These are phyloP conservation scores for Arthrinium phaeospermum DNA, from an alignment of 2,329 filamentous ascomycete species.

Conservation along the genomic window DNA sequence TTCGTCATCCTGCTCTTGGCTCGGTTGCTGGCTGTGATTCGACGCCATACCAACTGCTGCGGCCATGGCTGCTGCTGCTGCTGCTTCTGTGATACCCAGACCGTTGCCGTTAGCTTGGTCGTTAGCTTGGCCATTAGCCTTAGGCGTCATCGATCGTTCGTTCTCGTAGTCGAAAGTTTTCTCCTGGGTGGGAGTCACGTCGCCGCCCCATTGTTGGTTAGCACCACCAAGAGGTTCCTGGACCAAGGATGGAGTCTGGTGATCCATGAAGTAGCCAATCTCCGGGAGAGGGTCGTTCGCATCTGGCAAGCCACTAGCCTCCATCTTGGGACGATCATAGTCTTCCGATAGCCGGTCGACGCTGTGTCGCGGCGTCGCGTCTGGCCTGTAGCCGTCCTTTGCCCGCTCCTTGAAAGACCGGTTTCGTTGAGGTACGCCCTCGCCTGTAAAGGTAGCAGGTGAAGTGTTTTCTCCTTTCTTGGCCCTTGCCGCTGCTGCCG, in stretches of 20 bases:
- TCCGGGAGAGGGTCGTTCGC: conserved; percentile 76
- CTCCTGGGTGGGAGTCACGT: conserved; percentile 42
- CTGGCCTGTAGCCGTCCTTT: conserved; percentile 59
- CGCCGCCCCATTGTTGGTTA: conserved; percentile 40
- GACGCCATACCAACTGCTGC: conserved; percentile 53
- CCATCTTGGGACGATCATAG: conserved; percentile 61
- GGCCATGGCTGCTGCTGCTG: conserved; percentile 59
- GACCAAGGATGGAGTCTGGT: conserved; percentile 77
- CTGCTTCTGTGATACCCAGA: conserved; percentile 51
- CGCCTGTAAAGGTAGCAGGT: conserved; percentile 46
- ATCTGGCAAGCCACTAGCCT: conserved; percentile 72
- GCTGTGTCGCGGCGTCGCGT: conserved; percentile 63
- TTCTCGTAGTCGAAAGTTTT: conserved; percentile 37
- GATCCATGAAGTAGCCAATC: conserved; percentile 68
- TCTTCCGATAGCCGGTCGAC: conserved; percentile 62
- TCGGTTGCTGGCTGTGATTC: conserved; percentile 57
- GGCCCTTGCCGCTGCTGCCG: conserved; percentile 56
- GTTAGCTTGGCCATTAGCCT: conserved; percentile 26
- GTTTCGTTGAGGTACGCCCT: conserved; percentile 60
- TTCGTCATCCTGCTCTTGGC: conserved; percentile 67
- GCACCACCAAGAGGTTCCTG: conserved; percentile 71
- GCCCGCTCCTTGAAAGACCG: conserved; percentile 72
- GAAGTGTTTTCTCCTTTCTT: conserved; percentile 47
- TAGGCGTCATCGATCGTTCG: conserved; percentile 38
- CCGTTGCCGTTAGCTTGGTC: conserved; percentile 39